A percentile compares a stretch with the other conserved stretches of the same genome.
Evolutionary conservation across 2,329 filamentous ascomycete genomes (phyloP).

Genomic region (Bipolaris cookei): DNA sequence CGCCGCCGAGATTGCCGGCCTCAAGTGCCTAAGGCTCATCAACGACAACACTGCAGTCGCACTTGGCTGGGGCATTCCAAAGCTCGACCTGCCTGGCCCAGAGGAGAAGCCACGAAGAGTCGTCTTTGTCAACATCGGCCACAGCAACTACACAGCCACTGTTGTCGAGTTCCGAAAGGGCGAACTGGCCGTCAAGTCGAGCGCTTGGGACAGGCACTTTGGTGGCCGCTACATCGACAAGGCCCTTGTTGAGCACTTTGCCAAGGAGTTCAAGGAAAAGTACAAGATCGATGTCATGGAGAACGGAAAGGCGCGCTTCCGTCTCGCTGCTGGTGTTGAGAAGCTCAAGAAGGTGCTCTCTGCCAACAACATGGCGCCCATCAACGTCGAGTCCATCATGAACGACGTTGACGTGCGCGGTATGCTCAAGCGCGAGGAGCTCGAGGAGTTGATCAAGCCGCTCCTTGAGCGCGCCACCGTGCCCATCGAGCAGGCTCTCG

Average conservation of each 20-base stretch:
- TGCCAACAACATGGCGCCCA: constrained; percentile 86
- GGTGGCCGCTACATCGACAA: constrained; percentile 98
- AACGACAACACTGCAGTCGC: constrained; percentile 98
- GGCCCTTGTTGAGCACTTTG: constrained; percentile 91
- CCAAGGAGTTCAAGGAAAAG: constrained; percentile 94
- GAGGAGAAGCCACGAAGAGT: constrained; percentile 94
- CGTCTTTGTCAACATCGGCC: constrained; percentile 90
- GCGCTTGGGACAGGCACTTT: constrained; percentile 92
- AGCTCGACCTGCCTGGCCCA: constrained; percentile 83
- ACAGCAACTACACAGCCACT: constrained; percentile 94
- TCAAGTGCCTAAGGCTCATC: constrained; percentile 92
- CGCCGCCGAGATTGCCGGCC: constrained; percentile 88
- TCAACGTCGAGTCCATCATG: constrained; percentile 99
- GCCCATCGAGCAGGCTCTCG: constrained; percentile 88
- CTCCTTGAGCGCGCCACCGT: constrained; percentile 73
- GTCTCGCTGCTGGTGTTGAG: constrained; percentile 87
- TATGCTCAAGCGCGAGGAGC: constrained; percentile 91
- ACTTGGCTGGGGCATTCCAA: constrained; percentile 96
- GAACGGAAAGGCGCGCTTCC: constrained; percentile 87
- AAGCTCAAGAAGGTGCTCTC: constrained; percentile 99
- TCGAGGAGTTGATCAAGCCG: constrained; percentile 88
- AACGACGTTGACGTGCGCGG: constrained; percentile 91
- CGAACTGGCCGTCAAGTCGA: constrained; percentile 91
- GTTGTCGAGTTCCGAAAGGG: constrained; percentile 98
- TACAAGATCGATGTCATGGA: constrained; percentile 95